Evolutionary conservation across 2,329 filamentous ascomycete genomes (phyloP).

Genomic region (Clonostachys byssicola): DNA sequence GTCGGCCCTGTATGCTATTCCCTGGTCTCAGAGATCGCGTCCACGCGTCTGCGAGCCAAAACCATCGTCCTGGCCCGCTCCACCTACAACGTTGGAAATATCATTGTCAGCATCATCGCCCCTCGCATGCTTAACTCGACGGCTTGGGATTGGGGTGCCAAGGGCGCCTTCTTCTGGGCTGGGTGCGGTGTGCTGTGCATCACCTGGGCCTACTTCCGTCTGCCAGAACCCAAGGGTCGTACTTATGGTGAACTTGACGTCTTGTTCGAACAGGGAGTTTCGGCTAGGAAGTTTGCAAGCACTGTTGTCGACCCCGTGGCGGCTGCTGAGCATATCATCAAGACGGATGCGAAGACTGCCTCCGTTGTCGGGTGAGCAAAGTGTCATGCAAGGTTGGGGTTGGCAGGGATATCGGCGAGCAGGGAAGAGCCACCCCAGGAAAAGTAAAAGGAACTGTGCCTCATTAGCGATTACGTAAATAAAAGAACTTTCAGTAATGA

Average conservation of each 20-base stretch:
- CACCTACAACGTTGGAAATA: constrained; percentile 14
- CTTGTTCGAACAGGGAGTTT: constrained; percentile 6
- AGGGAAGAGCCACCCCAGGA: no score
- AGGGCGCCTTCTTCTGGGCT: constrained; percentile 12
- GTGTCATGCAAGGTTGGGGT: no score
- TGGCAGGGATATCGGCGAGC: no score
- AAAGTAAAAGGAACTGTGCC: no score
- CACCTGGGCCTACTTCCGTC: constrained; percentile 13
- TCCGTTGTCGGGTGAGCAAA: no score
- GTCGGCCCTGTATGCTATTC: constrained; percentile 10
- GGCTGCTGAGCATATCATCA: no score
- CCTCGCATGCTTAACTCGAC: constrained; percentile 15
- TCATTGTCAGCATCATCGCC: constrained; percentile 9
- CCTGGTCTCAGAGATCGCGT: constrained; percentile 24
- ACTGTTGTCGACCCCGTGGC: no score
- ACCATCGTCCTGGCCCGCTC: constrained; percentile 19
- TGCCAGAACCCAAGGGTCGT: constrained; percentile 15
- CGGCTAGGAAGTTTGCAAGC: constrained; percentile 8
- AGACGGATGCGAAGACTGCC: no score
- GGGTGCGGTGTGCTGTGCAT: constrained; percentile 6
- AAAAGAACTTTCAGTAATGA: no score
- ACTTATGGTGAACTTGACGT: constrained; percentile 15
- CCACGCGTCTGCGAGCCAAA: constrained; percentile 24
- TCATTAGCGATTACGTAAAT: no score
- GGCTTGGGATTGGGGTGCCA: constrained; percentile 11